phyloP scores from a whole-genome alignment of 352 stramenopile species.

The Phytophthora sansomeana region DNA sequence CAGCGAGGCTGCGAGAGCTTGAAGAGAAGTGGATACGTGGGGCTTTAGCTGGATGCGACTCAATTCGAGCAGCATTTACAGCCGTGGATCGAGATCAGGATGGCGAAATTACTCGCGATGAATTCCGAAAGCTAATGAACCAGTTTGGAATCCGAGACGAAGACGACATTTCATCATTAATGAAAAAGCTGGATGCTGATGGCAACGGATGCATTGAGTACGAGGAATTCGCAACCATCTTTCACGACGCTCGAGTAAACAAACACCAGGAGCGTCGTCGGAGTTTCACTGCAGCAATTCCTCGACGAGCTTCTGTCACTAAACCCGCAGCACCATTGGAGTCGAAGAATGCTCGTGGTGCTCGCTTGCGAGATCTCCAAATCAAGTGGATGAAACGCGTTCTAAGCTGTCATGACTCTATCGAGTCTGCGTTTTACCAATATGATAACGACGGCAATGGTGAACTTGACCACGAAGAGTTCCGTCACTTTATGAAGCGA shows the following conservation, averaged over 20 bases:
- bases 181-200: constrained; percentile 56
- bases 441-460: constrained; percentile 66
- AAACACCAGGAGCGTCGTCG: constrained; percentile 11
- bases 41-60: constrained; percentile 42
- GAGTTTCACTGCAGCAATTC: background rate
- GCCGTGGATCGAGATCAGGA: constrained; percentile 54
- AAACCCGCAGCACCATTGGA: constrained; percentile 24
- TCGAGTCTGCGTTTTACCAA: constrained; percentile 69
- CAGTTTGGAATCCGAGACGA: constrained; percentile 55
- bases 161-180: constrained; percentile 54
- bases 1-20: constrained; percentile 35
- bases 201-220: constrained; percentile 59
- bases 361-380: constrained; percentile 55
- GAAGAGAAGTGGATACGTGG: constrained; percentile 63
- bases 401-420: constrained; percentile 62
- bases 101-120: constrained; percentile 50
- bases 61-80: constrained; percentile 48
- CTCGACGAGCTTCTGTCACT: constrained; percentile 1
- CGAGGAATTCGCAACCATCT: constrained; percentile 73
- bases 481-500: constrained; percentile 71
- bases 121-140: constrained; percentile 57
- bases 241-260: constrained; percentile 45
- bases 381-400: constrained; percentile 73
- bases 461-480: constrained; percentile 68
- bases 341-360: constrained; percentile 36